Base-by-base conservation (phyloP, 2,329 filamentous ascomycete species). In the Dactylonectria macrodidyma region DNA sequence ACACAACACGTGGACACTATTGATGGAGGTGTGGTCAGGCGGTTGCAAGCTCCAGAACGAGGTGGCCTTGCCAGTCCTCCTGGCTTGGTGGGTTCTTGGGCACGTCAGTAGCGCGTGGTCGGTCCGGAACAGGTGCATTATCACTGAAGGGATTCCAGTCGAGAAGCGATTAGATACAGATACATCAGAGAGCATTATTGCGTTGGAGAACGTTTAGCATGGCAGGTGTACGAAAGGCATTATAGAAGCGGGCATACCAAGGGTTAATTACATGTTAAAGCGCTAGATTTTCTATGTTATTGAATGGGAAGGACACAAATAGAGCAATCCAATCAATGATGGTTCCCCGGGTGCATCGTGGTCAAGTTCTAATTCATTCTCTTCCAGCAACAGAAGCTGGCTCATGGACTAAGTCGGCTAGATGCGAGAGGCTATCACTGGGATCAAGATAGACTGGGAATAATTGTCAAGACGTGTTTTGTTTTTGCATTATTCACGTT, bases 21-120 rank as follows among this genome's bases (percentile, higher is more conserved):
- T 85, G 10, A 73, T 82, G 1, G 75, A 83, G 22, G 81, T 84
- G 5, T 86, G 83, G 82, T 81, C 81, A 3, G 79, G 79, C 22
- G 84, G 83, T 5, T 78, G 80, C n/a, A 80, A 81, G 30, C 74
- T 83, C 0, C 78, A 81, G 46, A 76, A 66, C 30, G 58, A 66
- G 5, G 52, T 80, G 36, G 78, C 81, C 1, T 75, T 86, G 1
- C 83, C 84, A 0, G 77, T 85, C 2, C 68, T 86, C 2, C 85
- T 86, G 34, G 62, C 80, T 0, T 83, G 78, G 77, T 83, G 80
- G 71, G 36, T 83, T 19, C 61, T 74, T 2, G 75, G 71, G 2
- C 76, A 78, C n/a, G 62, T 77, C 1, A 65, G 67, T 0, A 67
- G 70, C 0, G 75, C 67, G 14, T 77, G 77, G 26, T 71, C 76